Evolutionary conservation across 1,139 yeast species (phyloP), one percentile per base, ranked within the genome.

Genomic region (Taiozyma sp.): DNA sequence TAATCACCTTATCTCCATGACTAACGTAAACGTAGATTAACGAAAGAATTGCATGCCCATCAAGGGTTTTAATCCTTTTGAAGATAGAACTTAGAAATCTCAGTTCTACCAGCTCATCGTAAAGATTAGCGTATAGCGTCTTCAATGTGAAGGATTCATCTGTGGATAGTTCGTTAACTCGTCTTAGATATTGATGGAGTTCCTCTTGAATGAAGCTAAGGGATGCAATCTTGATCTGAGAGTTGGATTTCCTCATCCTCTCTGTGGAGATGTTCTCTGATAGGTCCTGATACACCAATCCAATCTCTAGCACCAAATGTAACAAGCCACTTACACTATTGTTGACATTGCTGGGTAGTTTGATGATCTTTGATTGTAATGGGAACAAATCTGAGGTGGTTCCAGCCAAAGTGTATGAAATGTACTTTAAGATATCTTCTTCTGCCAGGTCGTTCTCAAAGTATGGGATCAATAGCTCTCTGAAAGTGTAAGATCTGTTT

Each of bases 351-450:
- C 68, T 57, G 0, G 95, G 90, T 11, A 88, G 64, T 8, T 70
- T 58, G 14, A 71, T 64, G 22, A 59, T 59, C 29, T 62, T 60
- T 8, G 70, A 68, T 14, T 63, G 58, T 7, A 85, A 77, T 1
- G 79, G 74, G 47, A 89, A 77, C 43, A 81, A 60, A 42, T 76
- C 77, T 1, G 96, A 83, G 45, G 87, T 85, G 8, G 88, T 75
- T 0, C 96, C 97, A 26, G 85, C 74, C 34, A 91, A 68, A 0
- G 88, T 79, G 63, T 79, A 90, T 4, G 86, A 79, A 6, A 88
- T 68, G 56, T 79, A 84, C 14, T 73, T 71, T 47, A 87, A 60
- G 3, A 89, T 74, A 5, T 72, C 76, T 9, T 68, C 68, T 54
- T 85, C 90, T 3, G 73, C 51, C 3, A 70, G 49, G 40, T 65